phyloP scores from a whole-genome alignment of 164 flowering plant species.

The Santalum album region DNA sequence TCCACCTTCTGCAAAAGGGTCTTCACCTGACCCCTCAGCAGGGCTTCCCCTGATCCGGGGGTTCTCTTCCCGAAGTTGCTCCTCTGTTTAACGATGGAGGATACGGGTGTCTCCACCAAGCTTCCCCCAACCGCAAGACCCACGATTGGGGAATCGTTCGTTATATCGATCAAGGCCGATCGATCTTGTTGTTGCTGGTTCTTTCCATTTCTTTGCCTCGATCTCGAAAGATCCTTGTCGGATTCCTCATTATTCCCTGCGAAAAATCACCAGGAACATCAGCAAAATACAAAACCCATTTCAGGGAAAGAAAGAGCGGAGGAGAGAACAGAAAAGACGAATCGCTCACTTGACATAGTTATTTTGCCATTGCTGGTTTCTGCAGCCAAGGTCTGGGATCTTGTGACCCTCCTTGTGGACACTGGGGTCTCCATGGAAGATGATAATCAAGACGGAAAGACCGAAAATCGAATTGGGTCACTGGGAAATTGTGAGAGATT shows the following conservation, averaged over 20 bases:
- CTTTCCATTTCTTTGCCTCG: slow-evolving; percentile 31
- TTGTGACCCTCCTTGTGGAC: slow-evolving; percentile 61
- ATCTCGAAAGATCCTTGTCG: slow-evolving; percentile 31
- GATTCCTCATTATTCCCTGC: slow-evolving; percentile 47
- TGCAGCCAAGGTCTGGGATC: slow-evolving; percentile 42
- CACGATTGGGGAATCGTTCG: slow-evolving; percentile 86
- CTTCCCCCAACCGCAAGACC: slow-evolving; percentile 52
- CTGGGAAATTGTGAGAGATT: not conserved
- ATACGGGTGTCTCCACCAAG: slow-evolving; percentile 46
- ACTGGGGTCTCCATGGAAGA: slow-evolving; percentile 72
- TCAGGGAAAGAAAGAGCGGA: not conserved
- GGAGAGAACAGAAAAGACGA: not conserved
- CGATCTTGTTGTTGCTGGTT: slow-evolving; percentile 26
- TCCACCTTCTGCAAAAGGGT: slow-evolving; percentile 76
- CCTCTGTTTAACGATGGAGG: slow-evolving; percentile 34
- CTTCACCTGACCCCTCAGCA: slow-evolving; percentile 79
- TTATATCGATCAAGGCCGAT: slow-evolving; percentile 58
- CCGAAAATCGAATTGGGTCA: not conserved
- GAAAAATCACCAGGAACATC: slow-evolving; percentile 5
- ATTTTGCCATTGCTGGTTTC: slow-evolving; percentile 20
- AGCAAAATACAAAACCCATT: not conserved
- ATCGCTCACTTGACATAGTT: slow-evolving; percentile 26
- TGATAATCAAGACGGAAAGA: not conserved
- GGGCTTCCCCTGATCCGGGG: slow-evolving; percentile 83
- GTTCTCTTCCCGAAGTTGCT: slow-evolving; percentile 28